A percentile compares a stretch with the other conserved stretches of the same genome.
Evolutionary conservation across 2,329 filamentous ascomycete species (phyloP).

Genomic region (Aspergillus piperis): DNA sequence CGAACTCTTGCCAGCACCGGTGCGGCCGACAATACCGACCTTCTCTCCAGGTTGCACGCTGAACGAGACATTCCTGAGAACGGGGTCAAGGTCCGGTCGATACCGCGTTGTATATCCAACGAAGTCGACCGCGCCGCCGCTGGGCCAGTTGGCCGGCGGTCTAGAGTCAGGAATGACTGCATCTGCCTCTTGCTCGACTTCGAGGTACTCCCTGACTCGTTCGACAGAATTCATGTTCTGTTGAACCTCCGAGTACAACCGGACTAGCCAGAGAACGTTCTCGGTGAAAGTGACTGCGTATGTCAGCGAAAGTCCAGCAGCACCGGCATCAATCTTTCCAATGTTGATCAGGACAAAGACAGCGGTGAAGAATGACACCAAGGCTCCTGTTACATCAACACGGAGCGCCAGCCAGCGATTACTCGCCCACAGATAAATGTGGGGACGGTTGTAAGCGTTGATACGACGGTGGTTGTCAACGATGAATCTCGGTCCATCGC

Average conservation of each 20-base stretch:
- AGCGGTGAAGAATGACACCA: slow-evolving; percentile 92
- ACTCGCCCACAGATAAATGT: slow-evolving; percentile 93
- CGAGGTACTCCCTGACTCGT: slow-evolving; percentile 93
- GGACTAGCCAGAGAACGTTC: slow-evolving; percentile 94
- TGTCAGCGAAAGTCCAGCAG: slow-evolving; percentile 88
- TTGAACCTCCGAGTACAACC: slow-evolving; percentile 90
- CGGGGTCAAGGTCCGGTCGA: slow-evolving; percentile 80
- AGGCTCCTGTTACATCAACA: slow-evolving; percentile 83
- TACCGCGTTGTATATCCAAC: slow-evolving; percentile 87
- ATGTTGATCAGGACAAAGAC: slow-evolving; percentile 85
- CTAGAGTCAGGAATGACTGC: slow-evolving; percentile 75
- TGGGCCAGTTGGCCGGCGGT: slow-evolving; percentile 80
- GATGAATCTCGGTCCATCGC: slow-evolving; percentile 89
- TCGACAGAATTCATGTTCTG: slow-evolving; percentile 99
- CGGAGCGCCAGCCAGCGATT: slow-evolving; percentile 96
- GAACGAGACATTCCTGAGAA: slow-evolving; percentile 81
- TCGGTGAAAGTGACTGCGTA: slow-evolving; percentile 97
- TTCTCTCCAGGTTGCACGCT: slow-evolving; percentile 85
- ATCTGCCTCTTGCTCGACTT: slow-evolving; percentile 89
- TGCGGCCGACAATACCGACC: slow-evolving; percentile 93
- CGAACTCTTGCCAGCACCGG: slow-evolving; percentile 95
- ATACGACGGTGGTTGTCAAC: slow-evolving; percentile 85
- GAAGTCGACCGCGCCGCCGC: slow-evolving; percentile 82
- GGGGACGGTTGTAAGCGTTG: slow-evolving; percentile 88
- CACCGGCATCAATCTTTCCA: slow-evolving; percentile 81